Evolutionary conservation across 2,329 filamentous ascomycete species (phyloP).

Genomic region (Venturia nashicola): DNA sequence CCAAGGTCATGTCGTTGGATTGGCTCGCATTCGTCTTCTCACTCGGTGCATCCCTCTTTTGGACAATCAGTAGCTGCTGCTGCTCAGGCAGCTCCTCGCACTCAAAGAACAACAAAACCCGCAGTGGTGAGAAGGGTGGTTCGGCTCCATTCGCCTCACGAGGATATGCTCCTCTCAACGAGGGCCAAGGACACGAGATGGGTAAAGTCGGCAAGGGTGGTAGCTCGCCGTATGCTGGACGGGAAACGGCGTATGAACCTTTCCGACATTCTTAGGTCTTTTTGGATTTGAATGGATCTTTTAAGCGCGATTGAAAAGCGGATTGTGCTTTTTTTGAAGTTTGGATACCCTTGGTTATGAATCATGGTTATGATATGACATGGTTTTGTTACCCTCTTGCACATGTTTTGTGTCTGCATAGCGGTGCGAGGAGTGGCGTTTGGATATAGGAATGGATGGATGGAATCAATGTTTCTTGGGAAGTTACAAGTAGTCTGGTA

Average conservation of each 20-base stretch:
- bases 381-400: not conserved
- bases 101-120: constrained; percentile 14
- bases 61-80: constrained; percentile 86
- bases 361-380: not conserved
- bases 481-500: not conserved
- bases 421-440: not conserved
- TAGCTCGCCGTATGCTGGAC: constrained; percentile 12
- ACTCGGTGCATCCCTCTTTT: constrained; percentile 69
- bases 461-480: not conserved
- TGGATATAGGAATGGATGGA: not conserved
- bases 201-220: constrained; percentile 16
- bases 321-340: not conserved
- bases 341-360: not conserved
- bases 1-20: constrained; percentile 54
- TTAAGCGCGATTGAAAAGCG: not conserved
- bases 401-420: not conserved
- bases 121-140: constrained; percentile 45
- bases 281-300: not conserved
- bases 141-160: constrained; percentile 28
- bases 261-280: constrained; percentile 19
- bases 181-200: constrained; percentile 7
- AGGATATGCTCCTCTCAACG: not conserved
- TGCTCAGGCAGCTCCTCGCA: constrained; percentile 55
- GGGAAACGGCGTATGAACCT: constrained; percentile 28
- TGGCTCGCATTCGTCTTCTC: constrained; percentile 76